Conservation (phyloP, 805 yeast genomes). For the Clavispora santaluciae region DNA sequence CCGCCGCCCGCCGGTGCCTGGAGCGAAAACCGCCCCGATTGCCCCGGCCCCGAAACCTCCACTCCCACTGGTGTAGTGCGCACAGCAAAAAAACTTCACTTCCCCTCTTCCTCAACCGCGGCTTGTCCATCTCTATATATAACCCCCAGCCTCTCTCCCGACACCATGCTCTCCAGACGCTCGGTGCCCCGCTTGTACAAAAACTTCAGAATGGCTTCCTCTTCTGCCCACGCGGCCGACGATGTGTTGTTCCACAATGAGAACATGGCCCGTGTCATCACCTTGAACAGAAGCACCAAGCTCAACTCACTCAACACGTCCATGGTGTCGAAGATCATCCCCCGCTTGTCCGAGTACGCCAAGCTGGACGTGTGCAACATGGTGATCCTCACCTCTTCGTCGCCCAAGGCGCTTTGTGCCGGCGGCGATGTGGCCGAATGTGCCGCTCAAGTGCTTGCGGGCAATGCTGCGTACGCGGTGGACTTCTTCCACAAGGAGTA, state of each 20-base stretch:
- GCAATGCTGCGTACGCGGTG: conserved; percentile 44
- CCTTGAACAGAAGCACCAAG: conserved; percentile 75
- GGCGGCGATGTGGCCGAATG: conserved; percentile 93
- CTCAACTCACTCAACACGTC: conserved; percentile 77
- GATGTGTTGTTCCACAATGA: conserved; percentile 63
- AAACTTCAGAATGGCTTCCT: conserved; percentile 17
- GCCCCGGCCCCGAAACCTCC: background rate
- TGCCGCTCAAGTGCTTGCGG: conserved; percentile 53
- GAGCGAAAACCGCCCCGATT: too few species aligned
- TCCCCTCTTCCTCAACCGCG: conserved; percentile 7
- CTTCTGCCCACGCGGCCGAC: conserved; percentile 24
- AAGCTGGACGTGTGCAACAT: conserved; percentile 62
- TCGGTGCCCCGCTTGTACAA: conserved; percentile 5
- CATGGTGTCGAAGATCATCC: conserved; percentile 69
- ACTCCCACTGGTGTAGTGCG: background rate
- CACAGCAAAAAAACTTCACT: conserved; percentile 2
- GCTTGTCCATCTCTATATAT: conserved; percentile 9
- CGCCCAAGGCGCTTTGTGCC: conserved; percentile 80
- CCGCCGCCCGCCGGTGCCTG: too few species aligned
- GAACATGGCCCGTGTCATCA: conserved; percentile 65
- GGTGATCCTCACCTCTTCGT: conserved; percentile 60
- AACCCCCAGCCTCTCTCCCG: conserved; percentile 8
- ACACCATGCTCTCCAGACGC: conserved; percentile 11
- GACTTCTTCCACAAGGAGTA: conserved; percentile 78
- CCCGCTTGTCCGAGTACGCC: conserved; percentile 72